Conservation (phyloP, 495 filamentous ascomycete species). For the Tuber brumale region DNA sequence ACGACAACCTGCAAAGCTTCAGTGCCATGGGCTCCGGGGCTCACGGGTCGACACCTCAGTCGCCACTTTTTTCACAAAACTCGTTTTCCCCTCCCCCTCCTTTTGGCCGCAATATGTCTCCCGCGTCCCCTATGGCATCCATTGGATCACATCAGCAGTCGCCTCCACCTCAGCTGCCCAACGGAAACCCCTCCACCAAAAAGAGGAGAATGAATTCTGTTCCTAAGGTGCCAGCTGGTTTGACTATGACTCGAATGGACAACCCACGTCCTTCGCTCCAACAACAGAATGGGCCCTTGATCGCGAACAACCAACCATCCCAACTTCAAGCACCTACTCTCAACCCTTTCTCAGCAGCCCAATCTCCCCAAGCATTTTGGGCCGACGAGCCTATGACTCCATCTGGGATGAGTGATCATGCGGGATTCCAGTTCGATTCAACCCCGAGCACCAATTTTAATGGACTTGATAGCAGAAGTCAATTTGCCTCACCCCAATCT, state of each 20-base stretch:
- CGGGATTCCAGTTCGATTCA: conserved; percentile 32
- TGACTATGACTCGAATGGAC: conserved; percentile 76
- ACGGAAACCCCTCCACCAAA: conserved; percentile 25
- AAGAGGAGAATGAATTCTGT: conserved; percentile 35
- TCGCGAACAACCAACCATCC: conserved; percentile 26
- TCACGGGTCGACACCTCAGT: conserved; percentile 11
- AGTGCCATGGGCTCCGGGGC: conserved; percentile 12
- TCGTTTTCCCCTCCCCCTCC: conserved; percentile 9
- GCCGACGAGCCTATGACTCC: conserved; percentile 45
- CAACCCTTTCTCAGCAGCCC: conserved; percentile 14
- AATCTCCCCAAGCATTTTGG: conserved; percentile 38
- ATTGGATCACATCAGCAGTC: conserved; percentile 21
- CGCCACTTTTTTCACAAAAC: conserved; percentile 7
- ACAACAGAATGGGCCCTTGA: background rate
- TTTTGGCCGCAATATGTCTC: conserved; percentile 15
- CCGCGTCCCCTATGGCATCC: conserved; percentile 22
- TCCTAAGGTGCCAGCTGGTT: conserved; percentile 62
- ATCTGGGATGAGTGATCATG: conserved; percentile 42
- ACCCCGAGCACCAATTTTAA: conserved; percentile 25
- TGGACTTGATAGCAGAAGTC: conserved; percentile 24
- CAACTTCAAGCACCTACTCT: conserved; percentile 33
- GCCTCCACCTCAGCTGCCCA: conserved; percentile 24
- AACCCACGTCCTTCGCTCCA: conserved; percentile 45
- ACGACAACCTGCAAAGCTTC: conserved; percentile 25
- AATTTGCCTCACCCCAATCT: conserved; percentile 32